Base-by-base conservation (phyloP, 106 monocot genomes). In the Allium fistulosum region DNA sequence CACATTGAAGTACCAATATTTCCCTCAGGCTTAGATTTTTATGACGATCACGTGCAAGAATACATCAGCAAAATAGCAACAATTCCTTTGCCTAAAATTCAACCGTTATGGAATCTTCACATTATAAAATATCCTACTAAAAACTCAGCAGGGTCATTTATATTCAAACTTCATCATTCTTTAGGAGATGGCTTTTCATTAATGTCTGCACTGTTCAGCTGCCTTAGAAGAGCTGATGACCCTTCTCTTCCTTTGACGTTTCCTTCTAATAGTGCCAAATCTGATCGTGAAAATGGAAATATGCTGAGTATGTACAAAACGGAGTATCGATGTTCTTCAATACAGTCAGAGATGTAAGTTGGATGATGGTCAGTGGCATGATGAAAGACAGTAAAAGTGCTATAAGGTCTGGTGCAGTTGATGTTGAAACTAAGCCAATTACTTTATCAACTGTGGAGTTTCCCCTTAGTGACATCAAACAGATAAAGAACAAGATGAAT, bases 181-280 rank as follows among this genome's bases (percentile, higher is more conserved):
- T 76, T 90, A 1, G 90, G 90, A 10, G 90, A 90, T n/a, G 90
- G 90, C 11, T 86, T 73, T 70, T 86, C 90, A 11, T 83, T 90
- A 67, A 86, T 86, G 83, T 69, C 83, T 1, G 85, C 83, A 1
- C 78, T 90, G 57, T 90, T 90, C 70, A 83, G 78, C 10, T 83
- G 80, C 67, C 16, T 86, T 1, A 26, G 69, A 56, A 62, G 90
- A 17, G 85, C 80, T 2, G 90, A 90, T 27, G 69, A 90, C 62
- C 90, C 86, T 7, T 83, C 80, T 1, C 82, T 80, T 27, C 83
- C 90, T 3, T 78, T 90, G 53, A 86, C 90, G 11, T 85, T 90
- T 58, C 90, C 90, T 10, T 7, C 68, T 11, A 11, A 7, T 16
- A 26, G 64, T 12, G 49, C 26, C 56, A 7, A n/a, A 11, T 62